Evolutionary conservation across 75 land plant species (phyloP).

Genomic region (Ceratopteris richardii): DNA sequence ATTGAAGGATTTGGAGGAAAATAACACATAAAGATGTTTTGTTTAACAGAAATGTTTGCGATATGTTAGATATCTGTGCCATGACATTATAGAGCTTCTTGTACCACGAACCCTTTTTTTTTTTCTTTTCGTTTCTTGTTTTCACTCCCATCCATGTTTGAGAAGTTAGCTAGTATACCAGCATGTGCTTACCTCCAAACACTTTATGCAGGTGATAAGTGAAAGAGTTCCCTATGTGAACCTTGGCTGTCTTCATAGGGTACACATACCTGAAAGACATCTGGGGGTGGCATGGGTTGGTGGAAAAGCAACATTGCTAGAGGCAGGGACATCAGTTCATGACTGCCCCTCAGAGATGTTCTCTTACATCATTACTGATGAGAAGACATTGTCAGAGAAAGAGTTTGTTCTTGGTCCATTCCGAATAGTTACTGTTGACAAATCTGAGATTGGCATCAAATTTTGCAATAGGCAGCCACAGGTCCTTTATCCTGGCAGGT

Average conservation of each 20-base stretch:
- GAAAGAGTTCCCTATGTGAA: slow-evolving; percentile 1
- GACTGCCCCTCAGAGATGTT: not conserved
- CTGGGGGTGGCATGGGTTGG: slow-evolving; percentile 11
- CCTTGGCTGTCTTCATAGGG: slow-evolving; percentile 7
- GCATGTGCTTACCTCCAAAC: no score
- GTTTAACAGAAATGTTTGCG: no score
- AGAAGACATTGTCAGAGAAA: not conserved
- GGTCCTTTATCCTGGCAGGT: slow-evolving; percentile 9
- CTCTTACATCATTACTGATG: slow-evolving; percentile 9
- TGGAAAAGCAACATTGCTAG: slow-evolving; percentile 6
- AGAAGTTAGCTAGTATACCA: no score
- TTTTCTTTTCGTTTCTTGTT: no score
- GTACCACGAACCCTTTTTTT: no score
- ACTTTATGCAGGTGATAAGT: not conserved
- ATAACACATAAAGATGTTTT: no score
- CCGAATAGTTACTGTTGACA: slow-evolving; percentile 7
- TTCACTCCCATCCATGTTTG: no score
- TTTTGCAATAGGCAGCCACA: slow-evolving; percentile 11
- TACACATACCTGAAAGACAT: slow-evolving; percentile 3
- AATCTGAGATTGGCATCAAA: slow-evolving; percentile 10
- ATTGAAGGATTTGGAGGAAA: no score
- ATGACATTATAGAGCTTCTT: no score
- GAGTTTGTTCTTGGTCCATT: slow-evolving; percentile 11
- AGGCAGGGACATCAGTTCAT: slow-evolving; percentile 5
- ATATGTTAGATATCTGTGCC: no score